Evolutionary conservation across 371 early-diverging fungal genomes (phyloP), one percentile per base, ranked within the genome.

Genomic region (Synchytrium microbalum): DNA sequence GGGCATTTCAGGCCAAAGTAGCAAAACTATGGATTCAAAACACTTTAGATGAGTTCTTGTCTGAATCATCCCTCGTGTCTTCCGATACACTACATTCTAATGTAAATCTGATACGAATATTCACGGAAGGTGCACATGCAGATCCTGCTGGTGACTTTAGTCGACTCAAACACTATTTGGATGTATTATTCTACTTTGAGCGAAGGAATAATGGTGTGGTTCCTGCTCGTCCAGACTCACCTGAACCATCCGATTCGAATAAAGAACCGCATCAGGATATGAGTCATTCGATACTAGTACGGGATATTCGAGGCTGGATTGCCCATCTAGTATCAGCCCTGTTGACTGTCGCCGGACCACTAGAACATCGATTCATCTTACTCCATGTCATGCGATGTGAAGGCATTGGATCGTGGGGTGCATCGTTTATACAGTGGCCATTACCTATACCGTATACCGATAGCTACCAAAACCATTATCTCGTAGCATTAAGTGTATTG

Each of bases 241-340:
- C 46, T 38, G 46, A 19, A 10, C 46, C 10, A 5, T 10, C 10
- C 19, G 19, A 19, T 38, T 10, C 46, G 10, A 38, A 38, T 38
- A 19, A 5, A 10, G 46, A 38, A 38, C 46, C 19, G 46, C 19
- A 38, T 38, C 46, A 38, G 19, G 46, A 38, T 38, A 38, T 19
- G 27, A 62, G 64, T 51, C 58, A 27, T 25, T 64, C 46, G 60
- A 2, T 28, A 58, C 30, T 58, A 31, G 54, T 76, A n/a, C 69
- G 63, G 2, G 78, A 77, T 53, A 60, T 80, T 51, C 78, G 81
- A 19, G 72, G 69, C 32, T 86, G 86, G 86, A 79, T 83, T 13
- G 59, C 73, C 14, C 72, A 79, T 31, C 63, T 83, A 0, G 68
- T 70, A 29, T 72, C 73, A 0, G 64, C 67, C 1, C 65, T 79